A percentile compares a stretch with the other conserved stretches of the same genome.
Evolutionary conservation across 768 basidiomycete genomes (phyloP).

Genomic region (Coprinopsis marcescibilis): DNA sequence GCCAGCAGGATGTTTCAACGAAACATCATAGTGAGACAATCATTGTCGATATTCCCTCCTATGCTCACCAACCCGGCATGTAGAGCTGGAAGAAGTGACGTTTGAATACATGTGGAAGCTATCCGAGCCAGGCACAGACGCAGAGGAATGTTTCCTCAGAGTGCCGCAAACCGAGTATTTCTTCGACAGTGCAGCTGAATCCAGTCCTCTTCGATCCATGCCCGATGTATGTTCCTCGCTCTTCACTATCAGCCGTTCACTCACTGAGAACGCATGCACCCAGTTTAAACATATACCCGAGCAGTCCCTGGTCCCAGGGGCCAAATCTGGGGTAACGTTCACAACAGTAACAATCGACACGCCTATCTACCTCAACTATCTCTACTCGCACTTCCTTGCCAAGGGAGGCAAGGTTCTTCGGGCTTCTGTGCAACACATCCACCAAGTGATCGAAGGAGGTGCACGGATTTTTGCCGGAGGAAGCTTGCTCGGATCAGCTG

Average conservation of each 20-base stretch:
- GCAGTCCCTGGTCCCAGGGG: slow-evolving; percentile 28
- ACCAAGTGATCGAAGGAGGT: slow-evolving; percentile 64
- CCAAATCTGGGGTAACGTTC: slow-evolving; percentile 49
- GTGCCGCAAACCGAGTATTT: slow-evolving; percentile 59
- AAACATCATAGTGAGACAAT: slow-evolving; percentile 6
- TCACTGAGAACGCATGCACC: background rate
- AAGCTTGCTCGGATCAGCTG: slow-evolving; percentile 11
- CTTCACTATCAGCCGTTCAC: no score
- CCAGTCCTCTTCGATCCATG: slow-evolving; percentile 46
- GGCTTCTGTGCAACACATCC: slow-evolving; percentile 59
- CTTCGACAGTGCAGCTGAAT: slow-evolving; percentile 30
- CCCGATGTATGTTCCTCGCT: slow-evolving; percentile 37
- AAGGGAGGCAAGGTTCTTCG: slow-evolving; percentile 60
- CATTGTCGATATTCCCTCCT: no score
- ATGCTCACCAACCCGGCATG: no score
- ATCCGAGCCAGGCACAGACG: slow-evolving; percentile 50
- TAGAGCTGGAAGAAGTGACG: slow-evolving; percentile 67
- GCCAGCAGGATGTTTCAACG: slow-evolving; percentile 7
- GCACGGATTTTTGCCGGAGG: slow-evolving; percentile 29
- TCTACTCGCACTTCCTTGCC: slow-evolving; percentile 56
- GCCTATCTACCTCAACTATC: slow-evolving; percentile 65
- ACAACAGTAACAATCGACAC: slow-evolving; percentile 67
- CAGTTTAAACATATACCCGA: slow-evolving; percentile 33
- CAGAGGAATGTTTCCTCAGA: slow-evolving; percentile 61
- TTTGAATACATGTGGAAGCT: slow-evolving; percentile 73